Percentiles rank a stretch among this genome's conserved stretches.
phyloP scores from a whole-genome alignment of 352 stramenopile species.

The Phytophthora nicotianae region DNA sequence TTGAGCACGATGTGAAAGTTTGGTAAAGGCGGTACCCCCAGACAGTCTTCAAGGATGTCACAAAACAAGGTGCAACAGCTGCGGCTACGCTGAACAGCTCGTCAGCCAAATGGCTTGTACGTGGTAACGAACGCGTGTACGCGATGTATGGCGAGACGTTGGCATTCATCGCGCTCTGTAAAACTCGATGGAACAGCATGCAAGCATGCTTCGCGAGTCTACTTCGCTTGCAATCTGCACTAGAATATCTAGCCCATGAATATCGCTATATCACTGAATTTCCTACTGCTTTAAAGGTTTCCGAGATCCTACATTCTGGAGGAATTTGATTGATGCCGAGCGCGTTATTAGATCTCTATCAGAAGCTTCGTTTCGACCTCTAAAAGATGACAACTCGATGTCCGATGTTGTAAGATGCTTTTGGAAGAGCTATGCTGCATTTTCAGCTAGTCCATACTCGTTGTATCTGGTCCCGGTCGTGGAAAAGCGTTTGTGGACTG shows the following conservation, averaged over 20 bases:
- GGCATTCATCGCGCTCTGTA: background rate
- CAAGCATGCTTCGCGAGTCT: background rate
- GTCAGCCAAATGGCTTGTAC: background rate
- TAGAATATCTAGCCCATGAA: background rate
- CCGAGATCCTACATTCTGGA: background rate
- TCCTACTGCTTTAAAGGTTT: background rate
- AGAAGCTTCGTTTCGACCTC: background rate
- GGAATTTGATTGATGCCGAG: background rate
- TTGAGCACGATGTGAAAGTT: background rate
- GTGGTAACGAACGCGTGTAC: background rate
- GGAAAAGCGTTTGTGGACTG: background rate
- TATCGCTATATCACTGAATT: background rate
- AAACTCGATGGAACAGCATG: background rate
- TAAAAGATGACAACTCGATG: background rate
- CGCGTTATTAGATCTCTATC: background rate
- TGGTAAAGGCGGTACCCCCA: background rate
- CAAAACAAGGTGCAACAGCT: background rate
- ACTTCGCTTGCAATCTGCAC: background rate
- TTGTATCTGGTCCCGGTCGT: background rate
- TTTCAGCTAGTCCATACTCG: background rate
- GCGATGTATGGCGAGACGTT: background rate
- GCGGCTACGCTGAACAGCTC: background rate
- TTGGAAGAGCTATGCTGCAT: background rate
- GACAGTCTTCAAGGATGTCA: background rate
- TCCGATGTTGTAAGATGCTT: background rate